phyloP scores from a whole-genome alignment of 306 rosid species.

The Clitoria ternatea region DNA sequence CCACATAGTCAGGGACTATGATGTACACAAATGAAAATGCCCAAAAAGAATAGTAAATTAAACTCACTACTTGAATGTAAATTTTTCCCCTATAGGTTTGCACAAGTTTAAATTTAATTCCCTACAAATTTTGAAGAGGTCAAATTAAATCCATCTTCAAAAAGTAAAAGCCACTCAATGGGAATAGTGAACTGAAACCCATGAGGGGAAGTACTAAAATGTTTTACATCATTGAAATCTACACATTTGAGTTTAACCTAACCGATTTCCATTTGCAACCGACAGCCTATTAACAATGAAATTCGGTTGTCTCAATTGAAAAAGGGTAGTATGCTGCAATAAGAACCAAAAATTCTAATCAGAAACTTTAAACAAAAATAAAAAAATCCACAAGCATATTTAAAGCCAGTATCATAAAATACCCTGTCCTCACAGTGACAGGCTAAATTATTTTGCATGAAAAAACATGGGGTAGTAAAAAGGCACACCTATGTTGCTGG shows the following conservation, averaged over 20 bases:
- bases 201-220: neutral
- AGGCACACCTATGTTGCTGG: neutral
- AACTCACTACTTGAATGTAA: neutral
- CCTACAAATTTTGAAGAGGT: neutral
- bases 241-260: neutral
- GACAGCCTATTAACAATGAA: neutral
- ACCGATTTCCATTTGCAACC: slow-evolving; percentile 1
- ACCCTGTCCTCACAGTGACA: neutral
- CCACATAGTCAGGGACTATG: neutral
- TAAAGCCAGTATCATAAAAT: neutral
- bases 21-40: neutral
- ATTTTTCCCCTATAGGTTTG: neutral
- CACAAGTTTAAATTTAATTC: neutral
- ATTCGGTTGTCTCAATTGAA: neutral
- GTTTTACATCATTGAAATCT: neutral
- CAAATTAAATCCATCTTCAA: neutral
- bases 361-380: neutral
- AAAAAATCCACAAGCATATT: neutral
- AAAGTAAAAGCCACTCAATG: neutral
- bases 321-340: neutral
- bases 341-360: neutral
- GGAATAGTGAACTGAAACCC: neutral
- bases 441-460: neutral
- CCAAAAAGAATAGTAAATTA: neutral
- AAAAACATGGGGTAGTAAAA: neutral